Conservation (phyloP, 1,284 basidiomycete genomes). For the Wallemia mellicola region DNA sequence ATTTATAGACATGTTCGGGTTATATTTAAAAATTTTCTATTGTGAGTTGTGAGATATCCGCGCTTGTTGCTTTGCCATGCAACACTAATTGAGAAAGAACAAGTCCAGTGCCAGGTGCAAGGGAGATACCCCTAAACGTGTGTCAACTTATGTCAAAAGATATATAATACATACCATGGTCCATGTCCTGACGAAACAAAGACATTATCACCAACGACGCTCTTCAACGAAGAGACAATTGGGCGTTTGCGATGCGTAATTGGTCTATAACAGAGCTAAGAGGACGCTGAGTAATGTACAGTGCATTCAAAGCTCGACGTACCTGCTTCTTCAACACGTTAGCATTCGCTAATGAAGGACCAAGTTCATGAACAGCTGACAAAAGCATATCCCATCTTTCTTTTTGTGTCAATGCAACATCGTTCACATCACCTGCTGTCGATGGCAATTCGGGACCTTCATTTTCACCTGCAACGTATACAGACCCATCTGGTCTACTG, state of each 20-base stretch:
- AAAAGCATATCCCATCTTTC: not conserved
- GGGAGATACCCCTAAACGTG: not conserved
- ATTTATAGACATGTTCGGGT: no score
- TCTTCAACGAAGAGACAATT: not conserved
- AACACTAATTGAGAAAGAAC: slow-evolving; percentile 15
- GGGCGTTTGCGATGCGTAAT: not conserved
- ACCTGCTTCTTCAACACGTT: not conserved
- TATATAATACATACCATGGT: slow-evolving; percentile 9
- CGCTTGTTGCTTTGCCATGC: slow-evolving; percentile 13
- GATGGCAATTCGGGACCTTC: not conserved
- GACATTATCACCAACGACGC: slow-evolving; percentile 7
- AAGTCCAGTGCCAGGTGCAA: slow-evolving; percentile 13
- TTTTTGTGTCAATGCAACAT: not conserved
- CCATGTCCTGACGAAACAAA: slow-evolving; percentile 15
- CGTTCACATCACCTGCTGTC: not conserved
- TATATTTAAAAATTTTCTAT: not conserved
- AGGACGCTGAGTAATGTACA: no score
- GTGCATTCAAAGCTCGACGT: not conserved
- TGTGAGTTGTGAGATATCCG: slow-evolving; percentile 11
- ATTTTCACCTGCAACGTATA: not conserved
- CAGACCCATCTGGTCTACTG: not conserved
- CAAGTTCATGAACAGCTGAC: not conserved
- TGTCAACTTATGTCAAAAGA: not conserved
- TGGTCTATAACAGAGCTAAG: not conserved
- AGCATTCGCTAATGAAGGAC: not conserved